These are phyloP conservation scores for Fistulifera solaris DNA, from an alignment of 108 stramenopile species.

Conservation along the genomic window DNA sequence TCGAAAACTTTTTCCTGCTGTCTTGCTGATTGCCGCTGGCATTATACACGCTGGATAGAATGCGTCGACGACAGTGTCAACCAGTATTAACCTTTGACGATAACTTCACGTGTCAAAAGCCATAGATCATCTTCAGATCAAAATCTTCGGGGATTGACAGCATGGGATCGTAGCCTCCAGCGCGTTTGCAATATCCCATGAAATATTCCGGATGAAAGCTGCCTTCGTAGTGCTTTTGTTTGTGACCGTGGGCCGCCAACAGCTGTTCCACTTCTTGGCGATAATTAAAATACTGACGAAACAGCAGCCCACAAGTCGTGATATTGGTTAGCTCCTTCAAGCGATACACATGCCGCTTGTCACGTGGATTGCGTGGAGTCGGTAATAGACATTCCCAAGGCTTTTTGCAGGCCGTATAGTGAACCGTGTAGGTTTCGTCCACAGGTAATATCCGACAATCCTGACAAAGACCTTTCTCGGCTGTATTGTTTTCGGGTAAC, in stretches of 20 bases:
- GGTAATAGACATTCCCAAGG: slow-evolving; percentile 64
- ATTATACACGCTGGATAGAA: too few relatives aligned
- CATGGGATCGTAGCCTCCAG: slow-evolving; percentile 39
- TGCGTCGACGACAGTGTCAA: too few relatives aligned
- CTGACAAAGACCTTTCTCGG: slow-evolving; percentile 38
- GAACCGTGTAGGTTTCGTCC: slow-evolving; percentile 39
- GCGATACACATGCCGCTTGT: slow-evolving; percentile 43
- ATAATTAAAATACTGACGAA: slow-evolving; percentile 47
- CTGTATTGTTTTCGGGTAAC: slow-evolving; percentile 26
- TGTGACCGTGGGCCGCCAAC: slow-evolving; percentile 22
- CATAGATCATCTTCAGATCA: slow-evolving; percentile 40
- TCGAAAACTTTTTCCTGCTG: too few relatives aligned
- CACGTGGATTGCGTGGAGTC: slow-evolving; percentile 35
- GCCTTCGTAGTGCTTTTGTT: slow-evolving; percentile 25
- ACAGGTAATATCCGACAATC: slow-evolving; percentile 57
- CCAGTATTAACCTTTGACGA: too few relatives aligned
- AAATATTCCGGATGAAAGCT: slow-evolving; percentile 39
- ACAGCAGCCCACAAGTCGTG: slow-evolving; percentile 42
- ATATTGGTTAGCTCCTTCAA: slow-evolving; percentile 50
- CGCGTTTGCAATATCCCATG: slow-evolving; percentile 41
- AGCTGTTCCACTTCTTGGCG: slow-evolving; percentile 42
- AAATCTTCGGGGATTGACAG: slow-evolving; percentile 37
- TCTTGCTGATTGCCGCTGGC: too few relatives aligned
- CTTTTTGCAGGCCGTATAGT: slow-evolving; percentile 71
- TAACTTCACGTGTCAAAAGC: too few relatives aligned